These are phyloP conservation scores for Candida koratica DNA, from an alignment of 805 yeast species.

Conservation along the genomic window DNA sequence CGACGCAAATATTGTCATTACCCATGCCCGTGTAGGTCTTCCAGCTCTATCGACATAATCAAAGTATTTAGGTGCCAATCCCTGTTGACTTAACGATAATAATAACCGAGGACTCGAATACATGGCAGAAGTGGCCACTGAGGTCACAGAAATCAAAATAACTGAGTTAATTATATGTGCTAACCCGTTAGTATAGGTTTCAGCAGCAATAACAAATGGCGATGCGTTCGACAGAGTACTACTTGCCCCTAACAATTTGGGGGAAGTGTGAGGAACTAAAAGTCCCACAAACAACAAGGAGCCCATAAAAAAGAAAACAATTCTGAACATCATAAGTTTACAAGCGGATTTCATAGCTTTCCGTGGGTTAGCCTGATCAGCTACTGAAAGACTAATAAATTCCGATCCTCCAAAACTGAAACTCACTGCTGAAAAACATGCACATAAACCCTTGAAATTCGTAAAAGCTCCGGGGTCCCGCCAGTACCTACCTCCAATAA, in stretches of 20 bases:
- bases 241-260: conserved; percentile 31
- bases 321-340: conserved; percentile 38
- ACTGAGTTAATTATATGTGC: conserved; percentile 42
- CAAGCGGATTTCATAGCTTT: conserved; percentile 39
- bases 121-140: conserved; percentile 41
- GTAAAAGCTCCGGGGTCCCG: conserved; percentile 37
- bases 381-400: conserved; percentile 36
- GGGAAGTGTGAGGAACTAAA: conserved; percentile 35
- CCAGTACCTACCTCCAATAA: conserved; percentile 43
- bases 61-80: conserved; percentile 37
- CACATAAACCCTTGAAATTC: conserved; percentile 37
- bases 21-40: conserved; percentile 38
- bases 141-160: conserved; percentile 38
- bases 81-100: conserved; percentile 41
- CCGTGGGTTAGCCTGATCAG: conserved; percentile 39
- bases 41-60: conserved; percentile 40
- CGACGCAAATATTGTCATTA: conserved; percentile 32
- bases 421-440: conserved; percentile 38
- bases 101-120: conserved; percentile 42
- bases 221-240: conserved; percentile 35
- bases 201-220: conserved; percentile 42
- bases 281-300: conserved; percentile 37
- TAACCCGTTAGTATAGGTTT: conserved; percentile 34
- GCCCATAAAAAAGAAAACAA: conserved; percentile 37
- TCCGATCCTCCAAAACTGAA: conserved; percentile 41